phyloP scores from a whole-genome alignment of 208 protist species.

The Porcisia hertigi region DNA sequence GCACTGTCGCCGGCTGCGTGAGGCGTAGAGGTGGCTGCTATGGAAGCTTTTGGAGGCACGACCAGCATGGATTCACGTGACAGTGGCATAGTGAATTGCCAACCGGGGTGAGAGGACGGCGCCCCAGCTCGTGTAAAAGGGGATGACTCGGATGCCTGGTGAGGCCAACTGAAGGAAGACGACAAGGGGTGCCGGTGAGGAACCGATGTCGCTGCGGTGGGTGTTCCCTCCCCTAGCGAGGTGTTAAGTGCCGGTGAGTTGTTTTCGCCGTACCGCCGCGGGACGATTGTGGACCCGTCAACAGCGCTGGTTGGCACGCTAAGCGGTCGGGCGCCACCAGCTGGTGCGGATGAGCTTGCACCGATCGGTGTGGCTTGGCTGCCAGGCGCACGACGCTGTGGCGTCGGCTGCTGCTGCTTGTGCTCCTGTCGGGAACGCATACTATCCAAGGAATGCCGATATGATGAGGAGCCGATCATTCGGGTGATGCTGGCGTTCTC shows the following conservation, averaged over 20 bases:
- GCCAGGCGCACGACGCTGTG: not conserved
- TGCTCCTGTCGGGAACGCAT: not conserved
- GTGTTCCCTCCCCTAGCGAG: slow-evolving; percentile 2
- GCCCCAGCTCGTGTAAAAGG: not conserved
- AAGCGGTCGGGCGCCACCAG: not conserved
- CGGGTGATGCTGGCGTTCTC: not conserved
- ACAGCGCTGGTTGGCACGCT: not conserved
- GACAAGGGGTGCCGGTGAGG: not conserved
- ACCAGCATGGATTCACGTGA: not conserved
- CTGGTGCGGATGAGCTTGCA: not conserved
- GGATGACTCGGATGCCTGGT: not conserved
- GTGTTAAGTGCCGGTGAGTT: slow-evolving; percentile 10
- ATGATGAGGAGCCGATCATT: not conserved
- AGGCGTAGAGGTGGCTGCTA: not conserved
- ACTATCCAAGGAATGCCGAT: not conserved
- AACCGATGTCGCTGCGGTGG: not conserved
- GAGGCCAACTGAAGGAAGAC: slow-evolving; percentile 1
- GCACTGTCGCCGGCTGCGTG: not conserved
- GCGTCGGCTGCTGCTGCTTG: not conserved
- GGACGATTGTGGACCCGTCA: slow-evolving; percentile 4
- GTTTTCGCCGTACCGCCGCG: slow-evolving; percentile 16
- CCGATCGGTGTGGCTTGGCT: not conserved
- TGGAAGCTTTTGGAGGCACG: not conserved
- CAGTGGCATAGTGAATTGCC: not conserved
- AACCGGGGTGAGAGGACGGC: not conserved